A percentile compares a stretch with the other conserved stretches of the same genome.
These are phyloP conservation scores for Deuterostichococcus epilithicus DNA, from an alignment of 139 green algal genomes.

Conservation along the genomic window DNA sequence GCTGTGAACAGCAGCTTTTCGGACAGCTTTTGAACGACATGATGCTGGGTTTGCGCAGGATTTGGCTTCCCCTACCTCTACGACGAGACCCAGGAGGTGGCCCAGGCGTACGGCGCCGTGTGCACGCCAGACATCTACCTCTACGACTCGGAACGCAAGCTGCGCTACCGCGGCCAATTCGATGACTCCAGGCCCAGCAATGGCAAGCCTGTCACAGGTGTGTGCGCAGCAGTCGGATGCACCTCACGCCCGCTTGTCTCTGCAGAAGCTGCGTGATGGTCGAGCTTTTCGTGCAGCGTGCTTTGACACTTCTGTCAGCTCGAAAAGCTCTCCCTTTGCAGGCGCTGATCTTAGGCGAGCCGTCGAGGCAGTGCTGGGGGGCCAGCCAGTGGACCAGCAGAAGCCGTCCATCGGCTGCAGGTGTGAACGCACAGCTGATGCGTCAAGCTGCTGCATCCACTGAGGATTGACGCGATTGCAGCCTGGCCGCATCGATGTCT, in stretches of 20 bases:
- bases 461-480: no score
- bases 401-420: slow-evolving; percentile 41
- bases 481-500: no score
- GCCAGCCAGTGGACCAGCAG: slow-evolving; percentile 16
- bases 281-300: not conserved
- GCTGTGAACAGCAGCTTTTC: no score
- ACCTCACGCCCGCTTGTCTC: not conserved
- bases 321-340: slow-evolving; percentile 9
- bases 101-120: slow-evolving; percentile 70
- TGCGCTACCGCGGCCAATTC: slow-evolving; percentile 82
- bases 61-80: slow-evolving; percentile 68
- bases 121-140: slow-evolving; percentile 82
- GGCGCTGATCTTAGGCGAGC: slow-evolving; percentile 55
- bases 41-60: no score
- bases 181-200: slow-evolving; percentile 53
- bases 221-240: not conserved
- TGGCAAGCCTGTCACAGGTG: slow-evolving; percentile 35
- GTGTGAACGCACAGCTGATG: no score
- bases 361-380: slow-evolving; percentile 54
- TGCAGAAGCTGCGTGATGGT: slow-evolving; percentile 15
- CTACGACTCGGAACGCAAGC: slow-evolving; percentile 47
- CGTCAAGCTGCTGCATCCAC: no score
- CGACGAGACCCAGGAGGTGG: slow-evolving; percentile 74
- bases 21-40: no score
- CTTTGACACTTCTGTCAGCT: not conserved